phyloP scores from a whole-genome alignment of 1,284 basidiomycete genomes.

The Ceratobasidium papillatum region DNA sequence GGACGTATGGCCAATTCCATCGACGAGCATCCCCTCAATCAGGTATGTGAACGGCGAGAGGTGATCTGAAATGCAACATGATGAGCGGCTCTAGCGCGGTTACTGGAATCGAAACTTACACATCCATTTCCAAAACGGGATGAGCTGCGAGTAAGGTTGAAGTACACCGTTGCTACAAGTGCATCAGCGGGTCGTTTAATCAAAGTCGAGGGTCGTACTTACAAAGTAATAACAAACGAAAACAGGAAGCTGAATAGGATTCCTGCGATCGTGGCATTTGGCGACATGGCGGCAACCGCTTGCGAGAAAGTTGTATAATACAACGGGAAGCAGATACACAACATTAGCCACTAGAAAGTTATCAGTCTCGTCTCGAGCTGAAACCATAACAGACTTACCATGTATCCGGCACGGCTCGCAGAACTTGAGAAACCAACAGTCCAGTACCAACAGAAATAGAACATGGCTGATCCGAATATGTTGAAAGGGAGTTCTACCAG shows the following conservation, averaged over 20 bases:
- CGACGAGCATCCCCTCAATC: slow-evolving; percentile 65
- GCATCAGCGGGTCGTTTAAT: too few relatives aligned
- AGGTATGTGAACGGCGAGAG: slow-evolving; percentile 80
- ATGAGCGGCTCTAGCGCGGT: neutral
- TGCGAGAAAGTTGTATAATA: slow-evolving; percentile 69
- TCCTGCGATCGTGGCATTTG: slow-evolving; percentile 70
- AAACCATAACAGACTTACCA: slow-evolving; percentile 52
- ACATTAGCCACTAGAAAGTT: slow-evolving; percentile 52
- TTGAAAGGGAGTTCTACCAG: slow-evolving; percentile 65
- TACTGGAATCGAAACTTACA: slow-evolving; percentile 48
- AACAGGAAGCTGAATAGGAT: slow-evolving; percentile 70
- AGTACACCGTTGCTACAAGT: slow-evolving; percentile 65
- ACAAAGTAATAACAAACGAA: slow-evolving; percentile 71
- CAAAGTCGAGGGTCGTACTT: too few relatives aligned
- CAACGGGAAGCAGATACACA: slow-evolving; percentile 62
- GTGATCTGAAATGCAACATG: slow-evolving; percentile 53
- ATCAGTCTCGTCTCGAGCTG: neutral
- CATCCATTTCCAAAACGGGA: slow-evolving; percentile 84
- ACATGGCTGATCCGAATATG: slow-evolving; percentile 64
- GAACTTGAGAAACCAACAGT: slow-evolving; percentile 66
- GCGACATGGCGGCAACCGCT: slow-evolving; percentile 71
- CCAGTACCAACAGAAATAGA: slow-evolving; percentile 77
- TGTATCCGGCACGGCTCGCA: slow-evolving; percentile 62
- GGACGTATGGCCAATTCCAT: slow-evolving; percentile 51
- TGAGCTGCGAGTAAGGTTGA: slow-evolving; percentile 69